Evolutionary conservation across 1,139 yeast species (phyloP), one percentile per base, ranked within the genome.

Genomic region (Geotrichum phurueaensis): DNA sequence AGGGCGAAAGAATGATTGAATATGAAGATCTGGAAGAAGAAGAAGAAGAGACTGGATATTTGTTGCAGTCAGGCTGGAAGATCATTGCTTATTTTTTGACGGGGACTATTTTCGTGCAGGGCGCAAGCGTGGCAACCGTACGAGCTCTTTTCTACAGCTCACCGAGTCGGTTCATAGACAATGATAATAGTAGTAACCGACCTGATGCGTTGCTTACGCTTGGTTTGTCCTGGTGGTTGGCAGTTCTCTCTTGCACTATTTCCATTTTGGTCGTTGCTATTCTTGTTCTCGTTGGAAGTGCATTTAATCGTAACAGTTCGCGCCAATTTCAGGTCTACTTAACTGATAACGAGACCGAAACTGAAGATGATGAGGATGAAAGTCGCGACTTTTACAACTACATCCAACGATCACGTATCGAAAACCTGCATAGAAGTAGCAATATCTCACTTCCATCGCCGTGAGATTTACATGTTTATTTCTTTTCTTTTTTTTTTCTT

Each of bases 361-460:
- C 33, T 3, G 18, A n/a, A n/a, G 56, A 51, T 6, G 54, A 60
- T n/a, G 62, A 57, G 20, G 62, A 57, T 23, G 62, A 60, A 5
- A 52, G 56, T 29, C 57, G 60, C n/a, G 60, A 57, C 18, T 57
- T 31, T 33, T 60, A 57, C 47, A 48, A 45, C 12, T 60, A 57
- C 45, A 23, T 60, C 20, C 62, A 60, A 47, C 29, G 60, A 23
- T 56, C 59, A 10, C 58, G 51, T 33, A 50, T 65, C 33, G 64
- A 61, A 39, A 63, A 65, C 15, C 48, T 63, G 47, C 59, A 31
- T 22, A 65, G 62, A 27, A 64, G 59, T 43, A 58, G 60, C 9
- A 62, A 13, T 53, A 43, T 22, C 7, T 31, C 15, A 10, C 3
- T n/a, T 39, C 18, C 27, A 43, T 22, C 23, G n/a, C 39, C 10